Conservation (phyloP, 495 filamentous ascomycete species). For the Penicillium fimorum region DNA sequence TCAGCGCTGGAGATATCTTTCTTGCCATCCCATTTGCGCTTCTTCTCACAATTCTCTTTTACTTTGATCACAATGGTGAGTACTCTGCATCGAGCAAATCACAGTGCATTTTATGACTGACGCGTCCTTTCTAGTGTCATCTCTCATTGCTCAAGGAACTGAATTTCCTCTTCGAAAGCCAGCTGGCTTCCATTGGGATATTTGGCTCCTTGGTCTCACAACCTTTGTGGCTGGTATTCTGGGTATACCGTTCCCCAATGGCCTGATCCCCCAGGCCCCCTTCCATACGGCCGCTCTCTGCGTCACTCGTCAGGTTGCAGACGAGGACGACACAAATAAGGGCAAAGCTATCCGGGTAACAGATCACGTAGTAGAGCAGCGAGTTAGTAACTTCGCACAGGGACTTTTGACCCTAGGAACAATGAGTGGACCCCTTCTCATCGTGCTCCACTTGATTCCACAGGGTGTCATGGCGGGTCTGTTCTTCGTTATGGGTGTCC, state of each 20-base stretch:
- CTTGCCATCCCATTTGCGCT: constrained; percentile 86
- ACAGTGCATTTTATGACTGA: neutral
- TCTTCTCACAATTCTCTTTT: constrained; percentile 84
- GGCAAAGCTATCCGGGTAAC: constrained; percentile 60
- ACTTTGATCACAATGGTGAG: constrained; percentile 86
- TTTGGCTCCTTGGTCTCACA: constrained; percentile 88
- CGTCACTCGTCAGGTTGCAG: constrained; percentile 63
- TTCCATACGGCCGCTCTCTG: constrained; percentile 87
- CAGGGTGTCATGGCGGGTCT: constrained; percentile 85
- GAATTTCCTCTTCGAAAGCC: constrained; percentile 91
- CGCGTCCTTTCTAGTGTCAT: constrained; percentile 56
- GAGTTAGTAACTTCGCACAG: constrained; percentile 80
- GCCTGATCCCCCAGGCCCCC: constrained; percentile 88
- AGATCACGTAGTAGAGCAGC: constrained; percentile 84
- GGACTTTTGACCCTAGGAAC: constrained; percentile 81
- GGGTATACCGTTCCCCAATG: constrained; percentile 88
- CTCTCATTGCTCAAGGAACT: constrained; percentile 86
- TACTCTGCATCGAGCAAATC: neutral
- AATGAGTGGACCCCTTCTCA: constrained; percentile 82
- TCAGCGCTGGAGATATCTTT: constrained; percentile 72
- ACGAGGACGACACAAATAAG: constrained; percentile 57
- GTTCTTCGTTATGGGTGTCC: constrained; percentile 92
- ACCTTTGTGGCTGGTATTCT: constrained; percentile 81
- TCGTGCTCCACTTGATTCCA: constrained; percentile 81
- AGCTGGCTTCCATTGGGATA: constrained; percentile 93